Evolutionary conservation across 352 stramenopile genomes (phyloP), one percentile per base, ranked within the genome.

Genomic region (Phytophthora macrochlamydospora): DNA sequence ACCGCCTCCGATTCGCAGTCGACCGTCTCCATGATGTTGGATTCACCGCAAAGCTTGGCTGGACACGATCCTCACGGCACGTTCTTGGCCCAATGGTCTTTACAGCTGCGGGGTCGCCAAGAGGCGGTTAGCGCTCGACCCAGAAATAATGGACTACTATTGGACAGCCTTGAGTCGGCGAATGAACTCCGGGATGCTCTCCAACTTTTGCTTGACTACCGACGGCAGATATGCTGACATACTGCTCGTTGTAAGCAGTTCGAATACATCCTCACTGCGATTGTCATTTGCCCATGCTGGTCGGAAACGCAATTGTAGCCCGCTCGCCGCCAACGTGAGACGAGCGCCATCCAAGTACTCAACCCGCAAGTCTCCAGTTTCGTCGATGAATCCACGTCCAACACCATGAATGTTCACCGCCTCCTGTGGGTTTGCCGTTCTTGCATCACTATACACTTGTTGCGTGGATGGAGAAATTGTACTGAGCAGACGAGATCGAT

Each of bases 101-200:
- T 24, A 24, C 18, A 24, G 18, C 18, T 24, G 18, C 18, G 18
- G 18, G 18, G 18, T 24, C 18, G 18, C 18, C 24, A 49, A 57
- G 24, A 51, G 67, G 71, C 52, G 51, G 52, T 65, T 71, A 30
- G 45, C 58, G 38, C n/a, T 62, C 51, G 18, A 37, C 8, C 49
- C 67, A 56, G 18, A 24, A 24, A 69, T 69, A 75, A 69, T 59
- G 71, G 57, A 53, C 64, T 49, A 24, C 18, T 56, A 75, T 18
- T 29, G 55, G 11, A 29, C 48, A 33, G 49, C 67, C 55, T 76
- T 78, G 2, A 87, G 75, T 42, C 64, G 61, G 37, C 76, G 73
- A 18, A 87, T 87, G 42, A 87, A 87, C n/a, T 74, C 71, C 0
- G 78, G 78, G n/a, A 87, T 69, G 61, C 60, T 74, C 58, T 78